Conservation (phyloP, 2,329 filamentous ascomycete genomes). For the Scopulariopsis brevicaulis region DNA sequence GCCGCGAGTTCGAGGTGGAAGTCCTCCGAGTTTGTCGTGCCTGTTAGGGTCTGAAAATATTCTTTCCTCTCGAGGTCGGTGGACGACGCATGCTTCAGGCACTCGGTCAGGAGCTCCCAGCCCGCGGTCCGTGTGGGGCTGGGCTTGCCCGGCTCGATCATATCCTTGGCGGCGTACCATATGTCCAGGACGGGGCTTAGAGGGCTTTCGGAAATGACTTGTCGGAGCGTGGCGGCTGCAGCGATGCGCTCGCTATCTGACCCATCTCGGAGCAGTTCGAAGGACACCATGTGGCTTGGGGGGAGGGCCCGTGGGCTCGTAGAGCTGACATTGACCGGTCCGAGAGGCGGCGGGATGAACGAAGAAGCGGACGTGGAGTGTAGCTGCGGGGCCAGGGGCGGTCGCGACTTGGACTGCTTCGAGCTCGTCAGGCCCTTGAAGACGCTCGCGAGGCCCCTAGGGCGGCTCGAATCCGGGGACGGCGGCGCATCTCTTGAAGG, state of each 20-base stretch:
- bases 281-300: conserved; percentile 39
- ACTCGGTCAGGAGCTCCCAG: conserved; percentile 55
- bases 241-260: conserved; percentile 39
- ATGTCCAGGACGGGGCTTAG: conserved; percentile 48
- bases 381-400: conserved; percentile 16
- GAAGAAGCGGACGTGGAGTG: conserved; percentile 13
- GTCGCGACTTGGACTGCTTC: conserved; percentile 34
- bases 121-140: conserved; percentile 42
- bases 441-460: conserved; percentile 48
- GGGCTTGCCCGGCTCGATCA: conserved; percentile 48
- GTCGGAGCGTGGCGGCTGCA: conserved; percentile 45
- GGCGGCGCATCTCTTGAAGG: conserved; percentile 44
- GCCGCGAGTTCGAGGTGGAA: conserved; percentile 56
- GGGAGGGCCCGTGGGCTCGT: conserved; percentile 30
- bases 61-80: conserved; percentile 57
- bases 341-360: conserved; percentile 25
- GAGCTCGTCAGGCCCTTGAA: conserved; percentile 50
- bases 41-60: conserved; percentile 52
- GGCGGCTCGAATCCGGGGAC: conserved; percentile 39
- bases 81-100: conserved; percentile 48
- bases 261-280: conserved; percentile 42
- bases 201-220: conserved; percentile 46
- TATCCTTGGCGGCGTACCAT: conserved; percentile 55
- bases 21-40: conserved; percentile 45
- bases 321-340: conserved; percentile 29